Conservation (phyloP, 768 basidiomycete species). For the Mycena epipterygia region DNA sequence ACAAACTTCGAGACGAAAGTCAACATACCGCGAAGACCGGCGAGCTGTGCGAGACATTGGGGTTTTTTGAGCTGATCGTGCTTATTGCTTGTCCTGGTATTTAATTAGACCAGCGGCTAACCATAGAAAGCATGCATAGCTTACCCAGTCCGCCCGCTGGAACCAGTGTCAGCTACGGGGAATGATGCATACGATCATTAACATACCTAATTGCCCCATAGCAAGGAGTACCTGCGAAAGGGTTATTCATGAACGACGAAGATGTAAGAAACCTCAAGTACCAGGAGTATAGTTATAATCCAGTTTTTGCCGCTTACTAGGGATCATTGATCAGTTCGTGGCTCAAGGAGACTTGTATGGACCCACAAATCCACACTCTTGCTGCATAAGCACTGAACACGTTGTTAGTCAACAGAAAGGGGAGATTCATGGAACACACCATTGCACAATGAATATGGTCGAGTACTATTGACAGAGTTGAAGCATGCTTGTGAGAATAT, state of each 20-base stretch:
- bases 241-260: not conserved
- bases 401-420: not conserved
- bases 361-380: constrained; percentile 3
- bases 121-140: not conserved
- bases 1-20: not conserved
- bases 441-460: constrained; percentile 13
- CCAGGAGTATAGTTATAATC: not conserved
- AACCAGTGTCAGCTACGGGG: not conserved
- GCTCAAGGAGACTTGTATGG: not conserved
- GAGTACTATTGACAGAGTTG: not conserved
- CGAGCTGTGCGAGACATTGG: not conserved
- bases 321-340: not conserved
- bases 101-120: not conserved
- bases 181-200: not conserved
- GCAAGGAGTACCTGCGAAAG: not conserved
- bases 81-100: not conserved
- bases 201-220: not conserved
- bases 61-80: not conserved
- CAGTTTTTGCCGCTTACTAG: constrained; percentile 7
- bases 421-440: not conserved
- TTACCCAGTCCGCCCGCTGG: constrained; percentile 6
- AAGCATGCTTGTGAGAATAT: not conserved
- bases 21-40: not conserved
- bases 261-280: not conserved
- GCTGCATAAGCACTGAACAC: not conserved